Evolutionary conservation across 805 yeast genomes (phyloP), one percentile per base, ranked within the genome.

Genomic region (Starmerella potacharoeniae): DNA sequence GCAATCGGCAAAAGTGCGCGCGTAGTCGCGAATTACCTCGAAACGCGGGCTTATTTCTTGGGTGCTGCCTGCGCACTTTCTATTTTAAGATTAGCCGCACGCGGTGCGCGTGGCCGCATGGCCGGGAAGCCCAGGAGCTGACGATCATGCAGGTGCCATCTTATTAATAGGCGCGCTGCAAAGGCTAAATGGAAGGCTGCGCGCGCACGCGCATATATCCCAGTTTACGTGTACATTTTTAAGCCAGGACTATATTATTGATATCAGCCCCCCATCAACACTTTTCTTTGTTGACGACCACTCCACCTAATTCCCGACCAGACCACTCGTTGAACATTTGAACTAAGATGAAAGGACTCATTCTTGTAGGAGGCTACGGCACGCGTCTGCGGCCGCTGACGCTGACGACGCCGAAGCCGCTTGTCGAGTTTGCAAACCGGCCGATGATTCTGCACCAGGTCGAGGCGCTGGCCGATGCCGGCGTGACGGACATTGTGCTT

Each of bases 351-450:
- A 89, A 89, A 79, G 96, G 95, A 71, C 82, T 91, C 74, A 91
- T 91, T 80, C 83, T 91, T 73, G 97, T 91, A 67, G 98, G 98
- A 71, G 98, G 98, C 75, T 93, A 90, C 79, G 99, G 99, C 80
- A 93, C 99, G 69, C 93, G 99, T 78, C 85, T 93, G 78, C 90
- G 99, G 82, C 99, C 99, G 60, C 79, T 93, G 68, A 90, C 97
- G 60, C 77, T 90, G 66, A 88, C 97, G 57, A 80, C 84, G 62
- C 97, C 97, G 72, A 90, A 90, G 76, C 97, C 97, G 52, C 79
- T 90, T 73, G 97, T 90, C 62, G 97, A 91, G 76, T 93, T 93
- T 69, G 99, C 86, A 72, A 93, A 93, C 86, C 86, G 91, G 77
- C 97, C 99, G 68, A 93, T 93, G 98, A 93, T 93, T 67, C 78